Evolutionary conservation across 2,329 filamentous ascomycete genomes (phyloP).

Genomic region (Cadophora sp.): DNA sequence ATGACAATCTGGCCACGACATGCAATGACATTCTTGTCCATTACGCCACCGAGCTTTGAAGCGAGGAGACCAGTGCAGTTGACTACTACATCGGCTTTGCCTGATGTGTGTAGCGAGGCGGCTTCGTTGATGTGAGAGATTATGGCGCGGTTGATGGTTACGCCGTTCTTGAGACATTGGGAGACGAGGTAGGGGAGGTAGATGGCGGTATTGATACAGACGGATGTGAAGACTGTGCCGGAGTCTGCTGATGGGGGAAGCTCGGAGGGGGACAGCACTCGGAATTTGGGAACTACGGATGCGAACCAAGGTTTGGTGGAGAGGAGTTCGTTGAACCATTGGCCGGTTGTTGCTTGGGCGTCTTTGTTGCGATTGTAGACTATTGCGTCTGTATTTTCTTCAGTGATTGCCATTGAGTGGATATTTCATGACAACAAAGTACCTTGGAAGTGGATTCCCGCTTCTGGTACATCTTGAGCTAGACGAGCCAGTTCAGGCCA

Average conservation of each 20-base stretch:
- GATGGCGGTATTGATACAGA: slow-evolving; percentile 89
- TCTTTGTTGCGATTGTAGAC: slow-evolving; percentile 54
- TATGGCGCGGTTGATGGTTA: slow-evolving; percentile 67
- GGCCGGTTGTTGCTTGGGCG: slow-evolving; percentile 28
- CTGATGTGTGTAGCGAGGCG: slow-evolving; percentile 61
- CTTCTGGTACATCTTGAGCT: slow-evolving; percentile 71
- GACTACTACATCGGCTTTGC: slow-evolving; percentile 72
- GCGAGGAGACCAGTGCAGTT: slow-evolving; percentile 87
- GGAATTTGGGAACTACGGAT: slow-evolving; percentile 74
- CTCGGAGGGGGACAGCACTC: slow-evolving; percentile 61
- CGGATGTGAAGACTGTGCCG: slow-evolving; percentile 78
- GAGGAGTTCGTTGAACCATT: slow-evolving; percentile 69
- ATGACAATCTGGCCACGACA: slow-evolving; percentile 79
- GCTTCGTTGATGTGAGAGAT: slow-evolving; percentile 79
- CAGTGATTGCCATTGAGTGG: not conserved
- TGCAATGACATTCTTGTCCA: slow-evolving; percentile 75
- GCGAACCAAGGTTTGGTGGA: slow-evolving; percentile 76
- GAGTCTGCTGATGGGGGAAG: slow-evolving; percentile 72
- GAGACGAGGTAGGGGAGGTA: slow-evolving; percentile 88
- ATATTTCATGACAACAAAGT: too few relatives aligned
- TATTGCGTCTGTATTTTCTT: slow-evolving; percentile 50
- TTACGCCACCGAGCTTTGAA: slow-evolving; percentile 79
- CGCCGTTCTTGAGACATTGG: slow-evolving; percentile 77
- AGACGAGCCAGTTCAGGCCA: slow-evolving; percentile 69
- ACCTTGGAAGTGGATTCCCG: slow-evolving; percentile 82